These are phyloP conservation scores for Linnemannia schmuckeri DNA, from an alignment of 192 early-diverging fungal genomes.

Conservation along the genomic window DNA sequence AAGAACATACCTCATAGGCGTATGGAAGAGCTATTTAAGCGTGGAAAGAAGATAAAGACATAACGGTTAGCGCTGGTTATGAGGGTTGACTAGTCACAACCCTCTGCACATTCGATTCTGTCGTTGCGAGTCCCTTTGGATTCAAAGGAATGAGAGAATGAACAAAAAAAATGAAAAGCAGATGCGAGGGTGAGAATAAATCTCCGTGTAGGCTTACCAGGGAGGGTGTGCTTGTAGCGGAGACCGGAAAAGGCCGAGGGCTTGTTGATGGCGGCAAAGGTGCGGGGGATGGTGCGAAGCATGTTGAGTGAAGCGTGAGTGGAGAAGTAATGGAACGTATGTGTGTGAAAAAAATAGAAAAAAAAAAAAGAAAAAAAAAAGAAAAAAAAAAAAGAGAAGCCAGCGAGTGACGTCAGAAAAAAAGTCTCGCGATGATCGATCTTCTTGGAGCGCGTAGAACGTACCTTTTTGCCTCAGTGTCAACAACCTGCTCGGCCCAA, in stretches of 20 bases:
- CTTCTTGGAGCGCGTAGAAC: background rate
- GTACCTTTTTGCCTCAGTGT: background rate
- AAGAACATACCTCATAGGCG: constrained; percentile 40
- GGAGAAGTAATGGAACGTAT: background rate
- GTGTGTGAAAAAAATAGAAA: background rate
- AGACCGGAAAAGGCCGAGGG: constrained; percentile 45
- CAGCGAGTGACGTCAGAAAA: background rate
- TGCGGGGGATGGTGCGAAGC: constrained; percentile 48
- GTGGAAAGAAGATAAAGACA: background rate
- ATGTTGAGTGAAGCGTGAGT: constrained; percentile 15
- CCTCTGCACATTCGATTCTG: background rate
- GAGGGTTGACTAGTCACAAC: background rate
- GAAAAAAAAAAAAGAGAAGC: background rate
- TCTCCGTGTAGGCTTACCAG: constrained; percentile 16
- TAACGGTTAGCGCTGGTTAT: background rate
- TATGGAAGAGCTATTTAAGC: constrained; percentile 42
- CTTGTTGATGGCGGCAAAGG: constrained; percentile 39
- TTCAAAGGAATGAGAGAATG: background rate
- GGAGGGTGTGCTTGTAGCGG: constrained; percentile 56
- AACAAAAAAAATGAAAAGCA: background rate
- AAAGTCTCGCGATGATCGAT: background rate
- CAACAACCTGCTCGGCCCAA: background rate
- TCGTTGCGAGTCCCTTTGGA: background rate
- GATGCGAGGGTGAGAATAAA: background rate
- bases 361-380: background rate